A percentile compares a stretch with the other conserved stretches of the same genome.
These are phyloP conservation scores for Colletotrichum sp. DNA, from an alignment of 2,329 filamentous ascomycete genomes.

Conservation along the genomic window DNA sequence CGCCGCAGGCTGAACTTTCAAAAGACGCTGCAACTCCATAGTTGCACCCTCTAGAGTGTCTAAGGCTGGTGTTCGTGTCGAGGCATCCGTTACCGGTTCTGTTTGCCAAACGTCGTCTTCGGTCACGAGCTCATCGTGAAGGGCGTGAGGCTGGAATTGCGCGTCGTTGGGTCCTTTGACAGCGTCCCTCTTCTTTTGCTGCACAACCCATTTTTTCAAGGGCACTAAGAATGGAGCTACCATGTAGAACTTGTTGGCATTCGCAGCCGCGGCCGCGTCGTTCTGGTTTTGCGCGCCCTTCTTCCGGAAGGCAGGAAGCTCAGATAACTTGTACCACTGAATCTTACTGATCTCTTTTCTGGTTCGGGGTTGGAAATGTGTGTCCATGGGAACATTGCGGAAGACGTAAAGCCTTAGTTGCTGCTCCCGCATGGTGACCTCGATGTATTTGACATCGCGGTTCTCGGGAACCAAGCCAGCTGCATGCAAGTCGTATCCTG, in stretches of 20 bases:
- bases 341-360: conserved; percentile 98
- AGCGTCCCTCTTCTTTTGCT: conserved; percentile 77
- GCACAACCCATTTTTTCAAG: conserved; percentile 88
- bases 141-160: conserved; percentile 47
- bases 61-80: conserved; percentile 41
- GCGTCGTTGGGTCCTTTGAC: conserved; percentile 46
- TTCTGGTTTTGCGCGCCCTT: conserved; percentile 64
- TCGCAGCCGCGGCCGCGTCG: conserved; percentile 58
- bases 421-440: conserved; percentile 89
- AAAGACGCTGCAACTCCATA: conserved; percentile 56
- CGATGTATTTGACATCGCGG: conserved; percentile 77
- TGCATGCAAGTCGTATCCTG: conserved; percentile 80
- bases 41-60: conserved; percentile 57
- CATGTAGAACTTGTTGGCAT: conserved; percentile 95
- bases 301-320: conserved; percentile 82
- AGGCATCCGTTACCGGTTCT: conserved; percentile 33
- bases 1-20: conserved; percentile 60
- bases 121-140: conserved; percentile 61
- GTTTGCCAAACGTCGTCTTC: conserved; percentile 65
- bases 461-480: conserved; percentile 79
- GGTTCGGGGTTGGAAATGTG: conserved; percentile 86
- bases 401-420: conserved; percentile 94
- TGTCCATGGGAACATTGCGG: conserved; percentile 84
- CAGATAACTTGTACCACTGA: conserved; percentile 89
- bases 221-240: conserved; percentile 89